These are phyloP conservation scores for Furcasterigmium sp. DNA, from an alignment of 2,329 filamentous ascomycete species.

Conservation along the genomic window DNA sequence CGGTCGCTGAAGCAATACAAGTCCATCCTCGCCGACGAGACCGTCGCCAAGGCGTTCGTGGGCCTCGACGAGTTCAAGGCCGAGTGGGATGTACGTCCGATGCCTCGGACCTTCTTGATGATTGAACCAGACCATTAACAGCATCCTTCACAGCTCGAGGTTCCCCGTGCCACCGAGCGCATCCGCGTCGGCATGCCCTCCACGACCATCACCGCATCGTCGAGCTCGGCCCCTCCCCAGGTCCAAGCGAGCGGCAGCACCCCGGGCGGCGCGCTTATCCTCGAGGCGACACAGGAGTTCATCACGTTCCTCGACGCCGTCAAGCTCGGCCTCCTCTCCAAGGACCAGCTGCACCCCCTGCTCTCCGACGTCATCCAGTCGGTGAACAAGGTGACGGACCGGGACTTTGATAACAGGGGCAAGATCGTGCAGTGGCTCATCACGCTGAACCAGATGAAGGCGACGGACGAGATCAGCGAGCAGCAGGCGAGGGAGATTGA, in stretches of 20 bases:
- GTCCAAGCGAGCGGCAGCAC: slow-evolving; percentile 37
- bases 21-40: slow-evolving; percentile 85
- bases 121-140: neutral
- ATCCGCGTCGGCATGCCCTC: slow-evolving; percentile 89
- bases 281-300: slow-evolving; percentile 94
- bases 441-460: slow-evolving; percentile 94
- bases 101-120: neutral
- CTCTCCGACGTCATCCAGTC: slow-evolving; percentile 94
- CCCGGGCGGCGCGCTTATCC: slow-evolving; percentile 62
- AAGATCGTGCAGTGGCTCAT: slow-evolving; percentile 99
- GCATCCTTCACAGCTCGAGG: slow-evolving; percentile 66
- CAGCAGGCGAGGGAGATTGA: slow-evolving; percentile 85
- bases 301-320: slow-evolving; percentile 97
- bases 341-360: slow-evolving; percentile 92
- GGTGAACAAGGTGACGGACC: slow-evolving; percentile 93
- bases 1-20: slow-evolving; percentile 94
- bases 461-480: slow-evolving; percentile 82
- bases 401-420: slow-evolving; percentile 88
- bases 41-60: slow-evolving; percentile 80
- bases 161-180: slow-evolving; percentile 87
- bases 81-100: slow-evolving; percentile 74
- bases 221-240: slow-evolving; percentile 35
- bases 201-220: slow-evolving; percentile 60
- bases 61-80: slow-evolving; percentile 87
- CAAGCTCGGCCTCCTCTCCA: slow-evolving; percentile 85